Percentiles rank a stretch among this genome's conserved stretches.
Conservation (phyloP, 2,329 filamentous ascomycete genomes). For the Chaetomiaceae sp. region DNA sequence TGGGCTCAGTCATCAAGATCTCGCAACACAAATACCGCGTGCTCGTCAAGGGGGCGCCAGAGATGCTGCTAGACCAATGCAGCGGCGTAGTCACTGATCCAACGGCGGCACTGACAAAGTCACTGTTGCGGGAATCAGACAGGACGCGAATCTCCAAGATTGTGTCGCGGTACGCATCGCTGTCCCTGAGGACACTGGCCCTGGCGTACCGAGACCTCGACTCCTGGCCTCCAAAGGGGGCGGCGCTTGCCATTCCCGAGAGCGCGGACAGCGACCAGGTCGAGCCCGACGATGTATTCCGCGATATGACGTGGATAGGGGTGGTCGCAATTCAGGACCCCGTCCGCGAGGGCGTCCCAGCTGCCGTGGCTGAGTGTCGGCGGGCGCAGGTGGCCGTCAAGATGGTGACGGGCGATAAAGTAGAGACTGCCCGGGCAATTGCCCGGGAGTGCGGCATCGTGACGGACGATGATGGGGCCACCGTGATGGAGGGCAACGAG, state of each 20-base stretch:
- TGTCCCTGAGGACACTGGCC: conserved; percentile 43
- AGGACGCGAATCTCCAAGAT: not conserved
- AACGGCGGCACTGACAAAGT: not conserved
- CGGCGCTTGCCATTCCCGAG: no score
- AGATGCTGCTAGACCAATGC: conserved; percentile 44
- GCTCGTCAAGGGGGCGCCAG: conserved; percentile 49
- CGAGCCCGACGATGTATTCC: conserved; percentile 50
- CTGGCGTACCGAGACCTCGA: conserved; percentile 65
- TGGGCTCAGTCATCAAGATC: conserved; percentile 59
- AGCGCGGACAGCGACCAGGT: conserved; percentile 14
- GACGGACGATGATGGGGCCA: conserved; percentile 24
- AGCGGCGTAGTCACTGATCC: conserved; percentile 28
- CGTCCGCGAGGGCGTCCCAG: conserved; percentile 59
- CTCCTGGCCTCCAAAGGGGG: conserved; percentile 51
- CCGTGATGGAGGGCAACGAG: conserved; percentile 55
- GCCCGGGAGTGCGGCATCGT: conserved; percentile 52
- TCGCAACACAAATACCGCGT: conserved; percentile 53
- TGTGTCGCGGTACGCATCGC: conserved; percentile 10
- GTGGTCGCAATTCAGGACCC: conserved; percentile 69
- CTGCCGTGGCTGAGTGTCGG: conserved; percentile 51
- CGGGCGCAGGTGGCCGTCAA: conserved; percentile 54
- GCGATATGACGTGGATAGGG: conserved; percentile 57
- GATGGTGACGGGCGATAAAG: conserved; percentile 61
- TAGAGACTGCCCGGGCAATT: conserved; percentile 55
- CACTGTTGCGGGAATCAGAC: not conserved